Evolutionary conservation across 495 filamentous ascomycete genomes (phyloP).

Genomic region (Aspergillus asperescens): DNA sequence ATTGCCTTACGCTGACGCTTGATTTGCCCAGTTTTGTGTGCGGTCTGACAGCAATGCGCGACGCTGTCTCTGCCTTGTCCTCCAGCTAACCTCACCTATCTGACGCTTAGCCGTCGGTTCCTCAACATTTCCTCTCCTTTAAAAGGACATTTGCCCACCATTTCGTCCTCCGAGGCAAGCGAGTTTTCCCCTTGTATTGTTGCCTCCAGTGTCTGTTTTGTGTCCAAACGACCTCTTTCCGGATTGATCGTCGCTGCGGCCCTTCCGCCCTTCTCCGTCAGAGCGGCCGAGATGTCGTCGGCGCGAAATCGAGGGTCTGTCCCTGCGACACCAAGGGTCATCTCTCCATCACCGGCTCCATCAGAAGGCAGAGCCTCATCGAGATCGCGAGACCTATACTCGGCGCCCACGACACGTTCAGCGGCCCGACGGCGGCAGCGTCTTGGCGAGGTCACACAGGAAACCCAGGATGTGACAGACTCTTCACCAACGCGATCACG

Average conservation of each 20-base stretch:
- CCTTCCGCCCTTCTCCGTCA: constrained; percentile 44
- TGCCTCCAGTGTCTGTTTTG: constrained; percentile 21
- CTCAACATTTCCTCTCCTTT: background rate
- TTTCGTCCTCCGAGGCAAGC: constrained; percentile 20
- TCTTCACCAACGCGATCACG: constrained; percentile 34
- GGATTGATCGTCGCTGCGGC: constrained; percentile 45
- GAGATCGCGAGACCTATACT: constrained; percentile 48
- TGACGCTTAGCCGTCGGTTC: constrained; percentile 4
- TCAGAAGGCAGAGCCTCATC: constrained; percentile 42
- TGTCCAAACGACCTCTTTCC: constrained; percentile 39
- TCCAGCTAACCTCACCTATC: constrained; percentile 5
- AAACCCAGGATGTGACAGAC: constrained; percentile 20
- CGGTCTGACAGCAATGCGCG: constrained; percentile 13
- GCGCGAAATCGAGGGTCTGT: constrained; percentile 33
- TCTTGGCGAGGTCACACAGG: constrained; percentile 39
- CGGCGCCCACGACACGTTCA: constrained; percentile 60
- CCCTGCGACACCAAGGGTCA: constrained; percentile 64
- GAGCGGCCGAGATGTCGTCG: constrained; percentile 42
- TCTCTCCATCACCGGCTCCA: constrained; percentile 63
- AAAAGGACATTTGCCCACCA: constrained; percentile 20
- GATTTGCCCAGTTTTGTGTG: constrained; percentile 1
- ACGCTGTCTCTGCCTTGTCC: constrained; percentile 17
- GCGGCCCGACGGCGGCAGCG: constrained; percentile 50
- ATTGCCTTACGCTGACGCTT: background rate
- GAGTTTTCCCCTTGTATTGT: constrained; percentile 20